Conservation (phyloP, 148 eudicot genomes). For the Vaccinium macrocarpon region DNA sequence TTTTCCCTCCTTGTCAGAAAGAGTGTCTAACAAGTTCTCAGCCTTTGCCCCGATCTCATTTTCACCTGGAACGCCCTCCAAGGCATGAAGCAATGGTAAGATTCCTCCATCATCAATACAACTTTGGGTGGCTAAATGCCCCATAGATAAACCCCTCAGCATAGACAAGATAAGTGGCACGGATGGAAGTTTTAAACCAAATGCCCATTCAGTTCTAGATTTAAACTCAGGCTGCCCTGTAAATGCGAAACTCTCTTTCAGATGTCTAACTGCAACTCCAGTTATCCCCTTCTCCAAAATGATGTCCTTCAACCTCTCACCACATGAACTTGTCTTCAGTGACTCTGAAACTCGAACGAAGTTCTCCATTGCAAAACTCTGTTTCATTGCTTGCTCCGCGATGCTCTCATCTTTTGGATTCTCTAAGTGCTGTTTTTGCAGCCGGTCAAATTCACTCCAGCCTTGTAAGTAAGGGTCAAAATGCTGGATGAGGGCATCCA, state of each 20-base stretch:
- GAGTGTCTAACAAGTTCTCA: slow-evolving; percentile 90
- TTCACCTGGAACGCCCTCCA: slow-evolving; percentile 95
- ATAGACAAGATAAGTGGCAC: slow-evolving; percentile 94
- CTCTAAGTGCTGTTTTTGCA: slow-evolving; percentile 73
- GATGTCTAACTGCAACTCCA: slow-evolving; percentile 59
- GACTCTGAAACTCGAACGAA: slow-evolving; percentile 97
- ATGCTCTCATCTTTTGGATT: slow-evolving; percentile 66
- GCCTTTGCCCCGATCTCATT: slow-evolving; percentile 98
- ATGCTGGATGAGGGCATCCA: slow-evolving; percentile 96
- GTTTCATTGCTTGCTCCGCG: slow-evolving; percentile 67
- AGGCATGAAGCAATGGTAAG: slow-evolving; percentile 87
- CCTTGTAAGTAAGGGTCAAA: slow-evolving; percentile 75
- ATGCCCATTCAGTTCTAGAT: slow-evolving; percentile 64
- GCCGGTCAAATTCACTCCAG: slow-evolving; percentile 79
- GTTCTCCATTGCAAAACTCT: slow-evolving; percentile 90
- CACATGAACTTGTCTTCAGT: slow-evolving; percentile 92
- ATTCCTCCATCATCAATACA: slow-evolving; percentile 79
- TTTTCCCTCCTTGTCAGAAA: slow-evolving; percentile 85
- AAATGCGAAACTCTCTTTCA: slow-evolving; percentile 69
- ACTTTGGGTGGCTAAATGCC: slow-evolving; percentile 82
- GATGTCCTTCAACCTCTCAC: slow-evolving; percentile 95
- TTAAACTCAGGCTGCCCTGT: slow-evolving; percentile 71
- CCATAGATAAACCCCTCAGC: slow-evolving; percentile 97
- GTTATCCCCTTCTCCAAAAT: slow-evolving; percentile 88
- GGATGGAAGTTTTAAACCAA: slow-evolving; percentile 74